These are phyloP conservation scores for Paracorniculantispora psalliotae DNA, from an alignment of 2,329 filamentous ascomycete genomes.

Conservation along the genomic window DNA sequence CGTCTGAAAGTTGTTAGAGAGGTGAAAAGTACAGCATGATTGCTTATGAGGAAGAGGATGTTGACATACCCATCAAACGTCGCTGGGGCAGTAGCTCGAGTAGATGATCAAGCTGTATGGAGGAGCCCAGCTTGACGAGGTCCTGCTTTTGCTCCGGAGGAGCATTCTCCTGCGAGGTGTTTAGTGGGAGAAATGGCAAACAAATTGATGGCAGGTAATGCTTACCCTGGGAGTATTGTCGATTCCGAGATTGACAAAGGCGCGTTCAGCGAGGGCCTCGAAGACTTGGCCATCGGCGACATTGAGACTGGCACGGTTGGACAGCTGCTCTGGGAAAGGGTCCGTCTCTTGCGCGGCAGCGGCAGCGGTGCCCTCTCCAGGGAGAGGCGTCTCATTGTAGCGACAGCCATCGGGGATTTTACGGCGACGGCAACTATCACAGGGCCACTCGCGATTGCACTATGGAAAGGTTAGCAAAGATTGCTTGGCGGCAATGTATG, in stretches of 20 bases:
- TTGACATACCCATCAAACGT: conserved; percentile 21
- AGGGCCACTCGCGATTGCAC: conserved; percentile 31
- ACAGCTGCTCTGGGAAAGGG: neutral
- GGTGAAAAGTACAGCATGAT: neutral
- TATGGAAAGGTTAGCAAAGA: conserved; percentile 13
- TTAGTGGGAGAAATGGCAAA: neutral
- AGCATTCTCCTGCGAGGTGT: neutral
- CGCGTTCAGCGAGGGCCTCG: conserved; percentile 19
- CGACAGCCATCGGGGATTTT: conserved; percentile 26
- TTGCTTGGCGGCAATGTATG: no score
- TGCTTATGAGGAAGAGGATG: neutral
- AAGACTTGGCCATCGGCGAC: conserved; percentile 13
- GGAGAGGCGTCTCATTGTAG: conserved; percentile 19
- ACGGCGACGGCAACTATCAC: conserved; percentile 28
- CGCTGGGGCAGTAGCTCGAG: conserved; percentile 22
- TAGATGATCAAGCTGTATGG: conserved; percentile 21
- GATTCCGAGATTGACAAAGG: conserved; percentile 20
- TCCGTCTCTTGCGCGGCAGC: neutral
- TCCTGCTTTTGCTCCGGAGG: conserved; percentile 18
- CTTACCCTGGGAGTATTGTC: conserved; percentile 10
- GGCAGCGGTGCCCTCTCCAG: conserved; percentile 11
- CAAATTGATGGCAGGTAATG: neutral
- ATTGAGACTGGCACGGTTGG: conserved; percentile 1
- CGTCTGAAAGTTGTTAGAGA: conserved; percentile 18
- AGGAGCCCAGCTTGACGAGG: conserved; percentile 18